Percentiles rank a stretch among this genome's conserved stretches.
Evolutionary conservation across 2,329 filamentous ascomycete genomes (phyloP).

Genomic region (Calonectria pteridis): DNA sequence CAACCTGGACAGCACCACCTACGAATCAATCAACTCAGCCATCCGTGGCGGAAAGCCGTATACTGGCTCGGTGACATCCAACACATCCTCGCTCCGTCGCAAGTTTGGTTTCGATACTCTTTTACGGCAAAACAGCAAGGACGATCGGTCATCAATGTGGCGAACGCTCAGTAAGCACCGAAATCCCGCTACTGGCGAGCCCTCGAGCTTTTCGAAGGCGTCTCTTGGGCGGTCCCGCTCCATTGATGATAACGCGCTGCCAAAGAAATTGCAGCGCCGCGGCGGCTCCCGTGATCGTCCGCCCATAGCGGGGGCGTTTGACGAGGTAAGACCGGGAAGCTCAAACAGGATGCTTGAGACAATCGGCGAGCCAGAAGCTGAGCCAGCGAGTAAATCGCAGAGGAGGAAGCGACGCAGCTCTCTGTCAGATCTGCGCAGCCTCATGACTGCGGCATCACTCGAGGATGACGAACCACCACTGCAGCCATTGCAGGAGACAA

Average conservation of each 20-base stretch:
- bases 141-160: constrained; percentile 83
- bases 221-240: constrained; percentile 80
- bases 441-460: constrained; percentile 73
- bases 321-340: constrained; percentile 69
- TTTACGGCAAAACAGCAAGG: constrained; percentile 83
- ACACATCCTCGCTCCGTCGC: constrained; percentile 85
- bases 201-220: constrained; percentile 74
- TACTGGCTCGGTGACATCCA: constrained; percentile 83
- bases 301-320: constrained; percentile 72
- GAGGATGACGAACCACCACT: constrained; percentile 51
- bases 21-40: constrained; percentile 71
- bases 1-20: constrained; percentile 56
- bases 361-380: constrained; percentile 68
- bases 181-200: constrained; percentile 69
- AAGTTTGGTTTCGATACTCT: constrained; percentile 86
- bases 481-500: constrained; percentile 65
- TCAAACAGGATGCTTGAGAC: constrained; percentile 70
- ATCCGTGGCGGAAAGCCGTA: constrained; percentile 69
- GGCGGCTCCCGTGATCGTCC: constrained; percentile 71
- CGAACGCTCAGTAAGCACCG: constrained; percentile 89
- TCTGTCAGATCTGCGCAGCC: constrained; percentile 82
- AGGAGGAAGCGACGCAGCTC: constrained; percentile 91
- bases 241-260: constrained; percentile 74
- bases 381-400: constrained; percentile 55
- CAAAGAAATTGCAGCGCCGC: constrained; percentile 54